Conservation (phyloP, 163 green algal species). For the Scenedesmus sp. region DNA sequence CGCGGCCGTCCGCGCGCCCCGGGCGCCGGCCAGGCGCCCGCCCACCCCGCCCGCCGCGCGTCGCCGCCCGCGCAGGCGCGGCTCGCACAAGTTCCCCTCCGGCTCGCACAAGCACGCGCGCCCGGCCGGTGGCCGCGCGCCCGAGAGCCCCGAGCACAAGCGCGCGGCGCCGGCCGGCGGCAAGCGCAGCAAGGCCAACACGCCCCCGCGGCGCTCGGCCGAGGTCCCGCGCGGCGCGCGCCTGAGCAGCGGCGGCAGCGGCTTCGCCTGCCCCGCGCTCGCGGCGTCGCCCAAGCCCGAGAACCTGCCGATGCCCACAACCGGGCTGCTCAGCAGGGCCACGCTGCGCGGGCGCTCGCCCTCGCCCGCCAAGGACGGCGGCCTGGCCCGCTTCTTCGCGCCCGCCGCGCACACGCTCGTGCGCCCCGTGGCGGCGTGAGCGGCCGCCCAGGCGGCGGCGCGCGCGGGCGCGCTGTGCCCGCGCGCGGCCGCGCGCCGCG, state of each 20-base stretch:
- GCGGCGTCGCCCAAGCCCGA: constrained; percentile 34
- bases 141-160: background rate
- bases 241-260: background rate
- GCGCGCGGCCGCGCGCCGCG: no score
- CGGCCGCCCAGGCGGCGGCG: background rate
- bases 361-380: constrained; percentile 23
- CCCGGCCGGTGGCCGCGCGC: background rate
- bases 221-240: background rate
- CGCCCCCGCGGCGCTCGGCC: background rate
- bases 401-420: background rate
- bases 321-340: background rate
- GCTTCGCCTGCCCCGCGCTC: constrained; percentile 31
- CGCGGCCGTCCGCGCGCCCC: no score
- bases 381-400: constrained; percentile 18
- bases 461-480: no score
- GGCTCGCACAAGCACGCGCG: constrained; percentile 18
- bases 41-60: no score
- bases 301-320: constrained; percentile 38
- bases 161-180: background rate
- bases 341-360: constrained; percentile 8
- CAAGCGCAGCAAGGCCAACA: constrained; percentile 24
- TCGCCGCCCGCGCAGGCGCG: background rate
- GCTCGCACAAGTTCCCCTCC: background rate
- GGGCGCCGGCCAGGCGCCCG: no score
- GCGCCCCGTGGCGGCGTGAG: constrained; percentile 6